Base-by-base conservation (phyloP, 495 filamentous ascomycete genomes). In the Penicillium salamii region DNA sequence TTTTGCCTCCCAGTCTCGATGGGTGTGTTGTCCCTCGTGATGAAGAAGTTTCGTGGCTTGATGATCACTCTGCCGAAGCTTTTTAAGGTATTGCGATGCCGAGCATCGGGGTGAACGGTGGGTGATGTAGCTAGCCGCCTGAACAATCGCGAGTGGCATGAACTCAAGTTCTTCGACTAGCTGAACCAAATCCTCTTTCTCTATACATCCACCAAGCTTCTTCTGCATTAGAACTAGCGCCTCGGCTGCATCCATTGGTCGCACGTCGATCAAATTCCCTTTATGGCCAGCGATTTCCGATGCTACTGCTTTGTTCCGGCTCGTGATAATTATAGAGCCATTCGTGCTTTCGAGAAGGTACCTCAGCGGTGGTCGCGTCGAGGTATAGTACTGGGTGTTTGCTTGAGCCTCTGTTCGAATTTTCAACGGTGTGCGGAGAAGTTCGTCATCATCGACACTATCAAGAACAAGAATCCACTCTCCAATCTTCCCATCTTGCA, bases 81-180 rank as follows among this genome's bases (percentile, higher is more conserved):
- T 47, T 34, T 64, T 31, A 0, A 77, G 51, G 49, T 80, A 78
- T 40, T 64, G 46, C 28, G 49, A 31, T 40, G 69, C 50, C 11
- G 58, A 61, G 29, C 14, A 43, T 6, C 66, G 48, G 7, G 60
- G 62, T 26, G 41, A 46, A 21, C 55, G 49, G 23, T 61, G 33
- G 2, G 2, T 47, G 34, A 81, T 78, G 55, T 75, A 80, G n/a
- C 62, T 67, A 8, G 73, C 72, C 1, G 75, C 75, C 49, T 81
- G 75, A 7, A 61, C 62, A 26, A 32, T 32, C 29, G 29, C 29
- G 11, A 32, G 29, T 11, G 29, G 29, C 29, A 32, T 32, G 12
- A 32, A 32, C 29, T 32, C 29, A 1, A 80, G 69, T 18, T 59
- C 65, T 20, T 52, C 52, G 21, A 69, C 55, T 6, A 78, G n/a